phyloP scores from a whole-genome alignment of 2,329 filamentous ascomycete genomes.

The Clarireedia paspali region DNA sequence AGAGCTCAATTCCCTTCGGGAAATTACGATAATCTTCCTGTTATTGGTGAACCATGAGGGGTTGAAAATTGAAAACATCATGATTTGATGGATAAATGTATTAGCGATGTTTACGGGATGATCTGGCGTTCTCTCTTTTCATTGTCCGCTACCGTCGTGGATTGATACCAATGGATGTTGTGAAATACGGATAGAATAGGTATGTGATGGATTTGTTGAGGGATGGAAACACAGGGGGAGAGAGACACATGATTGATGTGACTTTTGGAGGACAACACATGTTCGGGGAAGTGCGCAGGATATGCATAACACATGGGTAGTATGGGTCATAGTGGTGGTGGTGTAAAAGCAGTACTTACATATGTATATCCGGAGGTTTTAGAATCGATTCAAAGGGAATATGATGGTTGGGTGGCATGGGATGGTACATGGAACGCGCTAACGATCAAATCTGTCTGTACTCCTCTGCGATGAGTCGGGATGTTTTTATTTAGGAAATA shows the following conservation, averaged over 20 bases:
- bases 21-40: slow-evolving; percentile 41
- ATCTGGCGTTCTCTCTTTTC: neutral
- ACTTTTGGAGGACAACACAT: neutral
- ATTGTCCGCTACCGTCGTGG: neutral
- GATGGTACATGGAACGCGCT: neutral
- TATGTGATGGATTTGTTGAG: neutral
- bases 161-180: slow-evolving; percentile 2
- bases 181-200: neutral
- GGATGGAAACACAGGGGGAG: neutral
- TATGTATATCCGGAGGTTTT: slow-evolving; percentile 3
- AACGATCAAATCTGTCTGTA: neutral
- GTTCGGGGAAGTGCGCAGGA: neutral
- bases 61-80: neutral
- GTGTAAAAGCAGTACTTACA: neutral
- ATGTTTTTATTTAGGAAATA: too few relatives aligned
- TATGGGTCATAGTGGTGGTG: neutral
- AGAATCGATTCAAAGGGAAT: neutral
- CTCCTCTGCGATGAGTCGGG: neutral
- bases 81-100: slow-evolving; percentile 1
- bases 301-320: neutral
- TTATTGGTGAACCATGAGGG: slow-evolving; percentile 6
- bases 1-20: slow-evolving; percentile 44
- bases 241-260: neutral
- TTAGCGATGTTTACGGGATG: neutral
- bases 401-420: neutral